Percentiles rank a stretch among this genome's conserved stretches.
phyloP scores from a whole-genome alignment of 305 asterid genomes.

The Solanum hybrid region DNA sequence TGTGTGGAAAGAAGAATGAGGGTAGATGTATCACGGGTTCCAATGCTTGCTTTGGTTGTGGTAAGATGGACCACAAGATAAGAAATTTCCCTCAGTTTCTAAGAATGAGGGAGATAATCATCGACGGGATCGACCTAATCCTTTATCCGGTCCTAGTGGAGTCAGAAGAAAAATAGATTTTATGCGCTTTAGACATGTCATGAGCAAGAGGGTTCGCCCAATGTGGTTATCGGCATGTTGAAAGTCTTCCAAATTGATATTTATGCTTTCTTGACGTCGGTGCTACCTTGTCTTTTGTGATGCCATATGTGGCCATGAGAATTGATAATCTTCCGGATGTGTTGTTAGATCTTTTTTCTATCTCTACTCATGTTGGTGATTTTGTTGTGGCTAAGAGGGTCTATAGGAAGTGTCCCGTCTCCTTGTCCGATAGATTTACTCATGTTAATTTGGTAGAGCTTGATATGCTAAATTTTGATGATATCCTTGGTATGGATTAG shows the following conservation, averaged over 20 bases:
- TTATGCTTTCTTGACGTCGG: not conserved
- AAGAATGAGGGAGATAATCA: not conserved
- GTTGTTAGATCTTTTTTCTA: not conserved
- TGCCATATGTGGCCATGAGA: not conserved
- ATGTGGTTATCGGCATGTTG: not conserved
- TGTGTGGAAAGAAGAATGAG: not conserved
- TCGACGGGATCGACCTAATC: not conserved
- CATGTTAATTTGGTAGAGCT: not conserved
- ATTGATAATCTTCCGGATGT: not conserved
- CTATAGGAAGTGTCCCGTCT: not conserved
- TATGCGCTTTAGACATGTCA: not conserved
- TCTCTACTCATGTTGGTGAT: not conserved
- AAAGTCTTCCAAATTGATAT: not conserved
- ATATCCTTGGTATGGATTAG: not conserved
- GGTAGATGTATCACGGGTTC: not conserved
- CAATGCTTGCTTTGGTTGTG: not conserved
- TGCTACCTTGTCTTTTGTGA: not conserved
- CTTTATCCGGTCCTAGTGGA: not conserved
- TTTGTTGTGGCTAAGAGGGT: not conserved
- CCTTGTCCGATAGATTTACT: not conserved
- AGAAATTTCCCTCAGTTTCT: not conserved
- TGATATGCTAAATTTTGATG: not conserved
- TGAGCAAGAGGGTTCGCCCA: not conserved
- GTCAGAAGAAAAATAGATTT: not conserved
- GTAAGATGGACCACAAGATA: not conserved